Evolutionary conservation across 2,329 filamentous ascomycete species (phyloP), one percentile per base, ranked within the genome.

Genomic region (Aspergillus flavus): DNA sequence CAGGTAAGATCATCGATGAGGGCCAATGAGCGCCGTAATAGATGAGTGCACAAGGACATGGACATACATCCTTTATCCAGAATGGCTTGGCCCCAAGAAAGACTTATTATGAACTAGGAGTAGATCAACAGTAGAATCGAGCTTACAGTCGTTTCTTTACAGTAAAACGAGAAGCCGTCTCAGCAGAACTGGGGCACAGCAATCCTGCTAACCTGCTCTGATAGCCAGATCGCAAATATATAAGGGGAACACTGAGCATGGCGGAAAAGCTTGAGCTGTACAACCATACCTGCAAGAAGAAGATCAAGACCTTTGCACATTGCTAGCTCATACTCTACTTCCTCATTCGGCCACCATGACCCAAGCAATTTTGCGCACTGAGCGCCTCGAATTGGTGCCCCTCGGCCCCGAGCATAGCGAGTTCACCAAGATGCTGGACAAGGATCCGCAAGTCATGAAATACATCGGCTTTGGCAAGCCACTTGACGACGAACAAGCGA

Each of bases 401-500:
- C 45, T 48, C 23, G 11, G 45, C 11, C 45, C 23, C 11, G 23
- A 28, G 45, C 23, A 48, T 23, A 23, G 30, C 36, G 50, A 55
- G 9, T 48, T 64, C 50, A 64, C 61, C 28, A 58, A 50, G 12
- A 45, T 59, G 34, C 59, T 66, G 7, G 64, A 66, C 57, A 58
- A 56, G 34, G 61, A 66, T 53, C 43, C 64, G 6, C 55, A 59
- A 6, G 64, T 66, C 43, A 66, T 66, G 64, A 57, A 50, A 19
- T 55, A 66, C 53, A 61, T 66, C 39, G 61, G 56, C 11, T 64
- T 59, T 57, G 64, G 64, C 9, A 57, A 54, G 19, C 64, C 64
- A 3, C 53, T 66, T 2, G 58, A 59, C 16, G 34, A 53, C 32
- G 54, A 66, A 6, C 53, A 64, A n/a, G 60, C 64, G 2, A 59